Evolutionary conservation across 1,139 yeast species (phyloP), one percentile per base, ranked within the genome.

Genomic region (Protomyces pachydermus): DNA sequence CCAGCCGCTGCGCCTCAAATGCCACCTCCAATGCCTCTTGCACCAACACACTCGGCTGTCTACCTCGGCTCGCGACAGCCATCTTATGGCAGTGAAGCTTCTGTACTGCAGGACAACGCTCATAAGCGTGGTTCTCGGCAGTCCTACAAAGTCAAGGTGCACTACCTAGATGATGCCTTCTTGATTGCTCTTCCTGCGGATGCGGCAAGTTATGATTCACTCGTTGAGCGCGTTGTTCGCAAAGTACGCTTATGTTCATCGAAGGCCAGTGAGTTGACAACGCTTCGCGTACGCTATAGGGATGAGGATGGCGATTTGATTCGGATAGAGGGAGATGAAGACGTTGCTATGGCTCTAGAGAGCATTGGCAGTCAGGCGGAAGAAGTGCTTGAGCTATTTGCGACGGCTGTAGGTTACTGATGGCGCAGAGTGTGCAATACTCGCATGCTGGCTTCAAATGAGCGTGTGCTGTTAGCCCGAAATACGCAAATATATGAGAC

Each of bases 221-320:
- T 87, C 62, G 75, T 72, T 45, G 73, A 72, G 23, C 72, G 78
- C 12, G 78, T 82, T 12, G 78, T 78, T 67, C 76, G 78, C 61
- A 81, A 81, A 69, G 74, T 82, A 67, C 76, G 80, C 35, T 73
- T 78, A 51, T 76, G 81, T 63, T 78, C 79, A 38, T 71, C 76
- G 74, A 69, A 72, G 6, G 73, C 75, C 20, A 79, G 77, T 23
- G 76, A 75, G 12, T 67, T 73, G 10, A 73, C 75, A 56, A 80
- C 77, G 46, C 73, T 81, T 51, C 82, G 86, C 71, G 80, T 93
- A 68, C 87, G 87, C 74, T 93, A 91, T 72, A 86, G 85, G 73
- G 98, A 93, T 75, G 98, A 93, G 75, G 98, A 93, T 74, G 97
- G 95, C 20, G 98, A 93, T 74, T 87, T 84, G 74, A 96, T 93